Evolutionary conservation across 495 filamentous ascomycete species (phyloP).

Genomic region (Penicillium macrosclerotiorum): DNA sequence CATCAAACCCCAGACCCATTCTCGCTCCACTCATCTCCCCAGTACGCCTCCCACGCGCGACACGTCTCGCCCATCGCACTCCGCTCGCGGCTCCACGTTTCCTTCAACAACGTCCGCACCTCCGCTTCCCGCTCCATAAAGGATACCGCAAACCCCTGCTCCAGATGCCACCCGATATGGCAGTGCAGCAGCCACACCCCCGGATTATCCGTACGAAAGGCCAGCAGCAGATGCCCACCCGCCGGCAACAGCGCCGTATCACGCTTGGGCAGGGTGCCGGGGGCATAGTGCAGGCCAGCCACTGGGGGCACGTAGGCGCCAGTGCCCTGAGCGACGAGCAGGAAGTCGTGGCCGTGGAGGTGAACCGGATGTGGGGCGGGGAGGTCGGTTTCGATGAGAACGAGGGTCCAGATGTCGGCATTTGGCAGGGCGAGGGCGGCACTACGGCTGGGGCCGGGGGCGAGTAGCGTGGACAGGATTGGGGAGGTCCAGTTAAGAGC

Average conservation of each 20-base stretch:
- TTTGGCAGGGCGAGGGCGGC: constrained; percentile 25
- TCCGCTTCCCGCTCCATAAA: constrained; percentile 42
- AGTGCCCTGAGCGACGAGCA: constrained; percentile 12
- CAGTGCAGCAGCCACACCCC: constrained; percentile 50
- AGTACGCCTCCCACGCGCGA: background rate
- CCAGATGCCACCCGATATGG: constrained; percentile 45
- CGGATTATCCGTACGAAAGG: constrained; percentile 48
- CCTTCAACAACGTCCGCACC: constrained; percentile 29
- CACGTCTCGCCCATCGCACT: background rate
- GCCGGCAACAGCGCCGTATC: constrained; percentile 55
- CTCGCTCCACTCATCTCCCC: background rate
- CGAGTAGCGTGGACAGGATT: background rate
- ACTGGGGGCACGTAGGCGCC: constrained; percentile 2
- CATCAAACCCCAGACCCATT: constrained; percentile 1
- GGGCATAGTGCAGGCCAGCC: background rate
- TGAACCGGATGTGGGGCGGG: constrained; percentile 16
- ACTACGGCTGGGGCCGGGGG: background rate
- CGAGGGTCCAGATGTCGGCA: constrained; percentile 56
- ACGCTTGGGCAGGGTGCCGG: constrained; percentile 48
- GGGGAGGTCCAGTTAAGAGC: constrained; percentile 12
- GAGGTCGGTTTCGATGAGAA: constrained; percentile 36
- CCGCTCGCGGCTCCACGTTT: background rate
- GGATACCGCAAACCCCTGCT: constrained; percentile 38
- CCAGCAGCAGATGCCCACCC: constrained; percentile 39
- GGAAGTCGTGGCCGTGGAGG: constrained; percentile 22